Conservation (phyloP, 23 red algal species). For the Gracilaria caudata region DNA sequence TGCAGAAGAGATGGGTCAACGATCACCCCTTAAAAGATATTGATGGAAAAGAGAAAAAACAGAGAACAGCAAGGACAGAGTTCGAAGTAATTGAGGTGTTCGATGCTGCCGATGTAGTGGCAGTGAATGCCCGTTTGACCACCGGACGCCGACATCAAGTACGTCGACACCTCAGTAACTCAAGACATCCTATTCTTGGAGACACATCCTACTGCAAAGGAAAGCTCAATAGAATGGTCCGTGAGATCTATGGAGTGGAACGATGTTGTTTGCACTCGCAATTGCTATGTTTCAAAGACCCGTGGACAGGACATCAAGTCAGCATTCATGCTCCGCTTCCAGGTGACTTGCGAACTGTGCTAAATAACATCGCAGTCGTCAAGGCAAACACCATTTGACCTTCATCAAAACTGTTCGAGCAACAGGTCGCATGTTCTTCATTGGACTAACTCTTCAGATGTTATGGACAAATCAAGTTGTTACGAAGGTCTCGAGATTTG, state of each 20-base stretch:
- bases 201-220: conserved; percentile 78
- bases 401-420: background rate
- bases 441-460: background rate
- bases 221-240: conserved; percentile 32
- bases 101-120: conserved; percentile 27
- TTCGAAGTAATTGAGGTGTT: conserved; percentile 38
- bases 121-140: conserved; percentile 24
- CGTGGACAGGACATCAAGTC: conserved; percentile 1
- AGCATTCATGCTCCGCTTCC: conserved; percentile 45
- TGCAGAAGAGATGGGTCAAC: conserved; percentile 57
- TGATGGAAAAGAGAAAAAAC: conserved; percentile 24
- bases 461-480: background rate
- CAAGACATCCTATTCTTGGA: conserved; percentile 62
- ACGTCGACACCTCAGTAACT: conserved; percentile 56
- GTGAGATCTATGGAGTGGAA: conserved; percentile 33
- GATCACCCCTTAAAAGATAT: conserved; percentile 47
- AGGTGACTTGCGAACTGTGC: conserved; percentile 29
- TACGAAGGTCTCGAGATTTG: background rate
- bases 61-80: conserved; percentile 18
- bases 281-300: conserved; percentile 41
- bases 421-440: background rate
- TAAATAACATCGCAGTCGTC: background rate
- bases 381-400: background rate
- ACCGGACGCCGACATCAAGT: conserved; percentile 76
- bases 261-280: conserved; percentile 57